phyloP scores from a whole-genome alignment of 805 yeast genomes.

The Teunomyces barrocoloradensis region DNA sequence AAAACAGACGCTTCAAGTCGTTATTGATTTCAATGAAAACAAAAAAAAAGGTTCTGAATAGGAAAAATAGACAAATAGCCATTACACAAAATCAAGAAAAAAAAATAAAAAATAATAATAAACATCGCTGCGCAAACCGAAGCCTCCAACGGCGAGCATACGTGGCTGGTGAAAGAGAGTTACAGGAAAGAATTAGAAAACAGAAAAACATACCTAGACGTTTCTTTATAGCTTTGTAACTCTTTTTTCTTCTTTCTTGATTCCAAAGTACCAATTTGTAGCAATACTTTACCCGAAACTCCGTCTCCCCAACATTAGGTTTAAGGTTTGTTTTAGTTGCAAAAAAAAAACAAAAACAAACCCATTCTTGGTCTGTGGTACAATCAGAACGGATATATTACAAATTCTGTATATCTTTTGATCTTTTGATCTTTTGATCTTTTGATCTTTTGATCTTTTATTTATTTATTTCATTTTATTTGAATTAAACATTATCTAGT shows the following conservation, averaged over 20 bases:
- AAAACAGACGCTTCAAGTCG: background rate
- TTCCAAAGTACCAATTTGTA: no score
- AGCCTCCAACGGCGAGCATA: background rate
- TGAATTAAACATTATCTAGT: constrained; percentile 8
- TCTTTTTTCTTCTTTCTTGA: no score
- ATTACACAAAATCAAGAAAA: background rate
- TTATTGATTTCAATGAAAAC: background rate
- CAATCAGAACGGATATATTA: background rate
- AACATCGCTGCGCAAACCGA: background rate
- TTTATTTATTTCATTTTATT: background rate
- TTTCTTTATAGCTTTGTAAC: no score
- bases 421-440: background rate
- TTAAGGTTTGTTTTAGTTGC: background rate
- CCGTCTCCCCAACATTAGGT: background rate
- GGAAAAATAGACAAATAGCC: background rate
- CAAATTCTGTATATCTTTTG: background rate
- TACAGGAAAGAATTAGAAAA: background rate
- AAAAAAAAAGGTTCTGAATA: background rate
- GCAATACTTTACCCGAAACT: no score
- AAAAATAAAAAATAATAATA: background rate
- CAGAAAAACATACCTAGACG: no score
- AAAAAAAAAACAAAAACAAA: background rate
- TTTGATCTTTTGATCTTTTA: background rate
- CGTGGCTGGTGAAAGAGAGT: background rate
- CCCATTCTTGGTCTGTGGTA: no score